Evolutionary conservation across 2,329 filamentous ascomycete genomes (phyloP).

Genomic region (Colletotrichum karsti): DNA sequence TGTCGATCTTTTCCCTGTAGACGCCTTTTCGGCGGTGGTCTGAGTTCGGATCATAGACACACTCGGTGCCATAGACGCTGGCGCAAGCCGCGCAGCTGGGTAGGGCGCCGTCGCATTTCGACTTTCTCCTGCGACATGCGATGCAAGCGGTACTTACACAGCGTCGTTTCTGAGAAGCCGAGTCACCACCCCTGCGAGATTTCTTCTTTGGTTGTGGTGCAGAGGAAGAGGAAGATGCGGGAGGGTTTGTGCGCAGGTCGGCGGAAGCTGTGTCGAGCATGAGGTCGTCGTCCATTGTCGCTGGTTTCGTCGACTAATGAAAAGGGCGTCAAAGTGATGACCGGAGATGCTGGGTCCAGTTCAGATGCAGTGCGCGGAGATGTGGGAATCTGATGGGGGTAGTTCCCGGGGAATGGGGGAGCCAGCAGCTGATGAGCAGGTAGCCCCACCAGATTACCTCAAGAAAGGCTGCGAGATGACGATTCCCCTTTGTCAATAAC

Average conservation of each 20-base stretch:
- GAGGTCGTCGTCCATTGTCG: constrained; percentile 10
- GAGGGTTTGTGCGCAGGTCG: not conserved
- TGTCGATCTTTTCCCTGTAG: constrained; percentile 93
- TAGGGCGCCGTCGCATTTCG: constrained; percentile 90
- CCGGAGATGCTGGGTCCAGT: constrained; percentile 12
- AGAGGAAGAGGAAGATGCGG: not conserved
- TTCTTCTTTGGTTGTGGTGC: constrained; percentile 46
- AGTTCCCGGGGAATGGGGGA: not conserved
- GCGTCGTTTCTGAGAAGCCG: constrained; percentile 69
- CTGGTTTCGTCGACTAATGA: not conserved
- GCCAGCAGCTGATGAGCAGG: not conserved
- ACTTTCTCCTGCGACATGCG: constrained; percentile 81
- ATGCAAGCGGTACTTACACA: constrained; percentile 89
- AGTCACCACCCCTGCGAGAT: constrained; percentile 58
- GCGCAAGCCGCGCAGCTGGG: constrained; percentile 96
- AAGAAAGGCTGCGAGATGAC: not conserved
- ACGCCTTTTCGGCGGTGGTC: constrained; percentile 97
- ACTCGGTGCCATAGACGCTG: constrained; percentile 90
- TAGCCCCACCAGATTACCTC: constrained; percentile 3
- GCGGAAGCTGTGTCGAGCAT: not conserved
- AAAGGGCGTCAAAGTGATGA: not conserved
- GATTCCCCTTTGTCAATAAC: not conserved
- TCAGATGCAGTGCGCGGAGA: constrained; percentile 7
- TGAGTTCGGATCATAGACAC: constrained; percentile 94
- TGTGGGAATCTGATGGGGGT: constrained; percentile 21